Evolutionary conservation across 345 rosid species (phyloP).

Genomic region (Eucalyptus victrix): DNA sequence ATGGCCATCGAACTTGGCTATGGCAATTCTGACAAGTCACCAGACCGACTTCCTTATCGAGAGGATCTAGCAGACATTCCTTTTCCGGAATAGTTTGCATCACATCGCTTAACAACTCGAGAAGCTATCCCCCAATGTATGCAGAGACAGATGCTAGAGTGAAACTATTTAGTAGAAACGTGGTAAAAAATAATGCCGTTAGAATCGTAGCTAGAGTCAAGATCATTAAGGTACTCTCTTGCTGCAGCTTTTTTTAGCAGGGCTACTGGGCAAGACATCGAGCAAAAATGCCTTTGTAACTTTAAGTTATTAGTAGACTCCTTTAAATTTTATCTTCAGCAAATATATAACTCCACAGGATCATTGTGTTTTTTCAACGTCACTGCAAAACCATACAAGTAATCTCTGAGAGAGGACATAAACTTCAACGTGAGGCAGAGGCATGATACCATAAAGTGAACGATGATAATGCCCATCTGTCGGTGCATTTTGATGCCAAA

Average conservation of each 20-base stretch:
- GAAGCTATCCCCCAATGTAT: not conserved
- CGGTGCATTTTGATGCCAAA: not conserved
- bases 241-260: not conserved
- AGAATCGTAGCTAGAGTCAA: not conserved
- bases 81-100: constrained; percentile 6
- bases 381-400: not conserved
- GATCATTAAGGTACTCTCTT: not conserved
- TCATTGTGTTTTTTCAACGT: not conserved
- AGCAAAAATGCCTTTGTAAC: not conserved
- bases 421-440: not conserved
- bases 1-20: constrained; percentile 5
- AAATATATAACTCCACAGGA: not conserved
- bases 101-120: not conserved
- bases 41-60: constrained; percentile 2
- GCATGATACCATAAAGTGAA: not conserved
- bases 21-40: not conserved
- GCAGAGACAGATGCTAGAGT: not conserved
- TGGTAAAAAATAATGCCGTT: not conserved
- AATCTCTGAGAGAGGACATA: not conserved
- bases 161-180: not conserved
- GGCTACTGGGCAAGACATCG: not conserved
- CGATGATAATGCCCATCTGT: not conserved
- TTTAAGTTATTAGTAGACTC: not conserved
- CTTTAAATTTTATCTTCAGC: not conserved
- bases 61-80: constrained; percentile 36